Evolutionary conservation across 2,329 filamentous ascomycete species (phyloP), one percentile per base, ranked within the genome.

Genomic region (Tolypocladium album): DNA sequence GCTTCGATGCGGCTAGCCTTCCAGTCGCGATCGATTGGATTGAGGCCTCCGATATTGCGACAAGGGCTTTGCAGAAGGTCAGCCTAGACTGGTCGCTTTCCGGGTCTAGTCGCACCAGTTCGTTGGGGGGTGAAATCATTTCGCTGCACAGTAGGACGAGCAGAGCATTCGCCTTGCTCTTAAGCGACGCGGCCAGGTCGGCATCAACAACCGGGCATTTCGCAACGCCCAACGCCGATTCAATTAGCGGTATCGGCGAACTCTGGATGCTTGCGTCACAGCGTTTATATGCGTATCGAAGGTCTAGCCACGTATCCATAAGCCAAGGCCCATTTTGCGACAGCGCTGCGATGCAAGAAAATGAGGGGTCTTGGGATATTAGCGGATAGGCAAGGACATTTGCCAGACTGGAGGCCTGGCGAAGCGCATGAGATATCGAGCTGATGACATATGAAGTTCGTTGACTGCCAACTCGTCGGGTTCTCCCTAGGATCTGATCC

Each of bases 241-340:
- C 70, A 4, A 82, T 66, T 2, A 77, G 64, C 12, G 70, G 62
- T 11, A 74, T 65, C 4, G 76, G 66, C 24, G 71, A 70, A 43
- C 64, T 67, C 20, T 68, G 68, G 59, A 66, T 65, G 55, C 65
- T 43, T 45, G 67, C 58, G 43, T 72, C 70, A 71, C 77, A 75
- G 62, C 70, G 69, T 38, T 70, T 73, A 60, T 78, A 75, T 13
- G 73, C 67, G 24, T 72, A 66, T 57, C 76, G 72, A 38, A 82
- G 67, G 50, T 76, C 72, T 42, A 78, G 71, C 63, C 78, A 70
- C 8, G 74, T 74, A 65, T 84, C 82, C 61, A 82, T 68, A 15
- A 83, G 68, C 80, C 80, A 83, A 15, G 77, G 73, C 0, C 74
- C 68, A 60, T 73, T 72, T 62, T 78, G 78, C 22, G 69, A 70